Percentiles rank a stretch among this genome's conserved stretches.
These are phyloP conservation scores for Arthrobotrys sphaeroides DNA, from an alignment of 2,329 filamentous ascomycete species.

Conservation along the genomic window DNA sequence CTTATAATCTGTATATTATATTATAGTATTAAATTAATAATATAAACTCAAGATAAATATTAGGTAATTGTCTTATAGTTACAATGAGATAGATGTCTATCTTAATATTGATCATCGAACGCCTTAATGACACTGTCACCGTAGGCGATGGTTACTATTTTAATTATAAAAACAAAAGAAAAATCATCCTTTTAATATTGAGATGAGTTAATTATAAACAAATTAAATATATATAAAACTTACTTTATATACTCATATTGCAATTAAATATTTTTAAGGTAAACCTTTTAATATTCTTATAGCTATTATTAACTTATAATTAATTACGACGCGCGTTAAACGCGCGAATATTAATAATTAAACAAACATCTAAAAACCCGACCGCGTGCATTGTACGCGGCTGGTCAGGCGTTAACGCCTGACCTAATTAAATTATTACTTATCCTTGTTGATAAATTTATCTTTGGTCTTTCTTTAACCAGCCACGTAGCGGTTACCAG, in stretches of 20 bases:
- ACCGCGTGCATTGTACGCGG: too few relatives aligned
- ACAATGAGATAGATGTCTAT: neutral
- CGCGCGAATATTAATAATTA: slow-evolving; percentile 5
- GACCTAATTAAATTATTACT: too few relatives aligned
- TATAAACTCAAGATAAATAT: slow-evolving; percentile 3
- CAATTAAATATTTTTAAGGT: neutral
- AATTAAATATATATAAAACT: neutral
- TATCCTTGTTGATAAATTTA: neutral
- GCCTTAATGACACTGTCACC: neutral
- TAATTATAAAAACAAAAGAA: neutral
- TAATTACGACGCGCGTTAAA: slow-evolving; percentile 1
- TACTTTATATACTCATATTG: neutral
- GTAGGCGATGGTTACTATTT: neutral
- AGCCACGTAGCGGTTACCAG: neutral
- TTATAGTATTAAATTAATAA: neutral
- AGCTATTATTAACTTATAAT: slow-evolving; percentile 8
- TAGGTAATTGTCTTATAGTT: slow-evolving; percentile 1
- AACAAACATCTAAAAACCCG: neutral
- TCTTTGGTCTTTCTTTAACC: neutral
- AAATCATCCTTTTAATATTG: too few relatives aligned
- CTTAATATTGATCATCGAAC: neutral
- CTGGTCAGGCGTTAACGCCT: too few relatives aligned
- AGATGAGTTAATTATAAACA: too few relatives aligned
- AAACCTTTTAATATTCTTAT: slow-evolving; percentile 16
- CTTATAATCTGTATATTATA: neutral